Evolutionary conservation across 2,329 filamentous ascomycete genomes (phyloP), one percentile per base, ranked within the genome.

Genomic region (Neonectria ditissima): DNA sequence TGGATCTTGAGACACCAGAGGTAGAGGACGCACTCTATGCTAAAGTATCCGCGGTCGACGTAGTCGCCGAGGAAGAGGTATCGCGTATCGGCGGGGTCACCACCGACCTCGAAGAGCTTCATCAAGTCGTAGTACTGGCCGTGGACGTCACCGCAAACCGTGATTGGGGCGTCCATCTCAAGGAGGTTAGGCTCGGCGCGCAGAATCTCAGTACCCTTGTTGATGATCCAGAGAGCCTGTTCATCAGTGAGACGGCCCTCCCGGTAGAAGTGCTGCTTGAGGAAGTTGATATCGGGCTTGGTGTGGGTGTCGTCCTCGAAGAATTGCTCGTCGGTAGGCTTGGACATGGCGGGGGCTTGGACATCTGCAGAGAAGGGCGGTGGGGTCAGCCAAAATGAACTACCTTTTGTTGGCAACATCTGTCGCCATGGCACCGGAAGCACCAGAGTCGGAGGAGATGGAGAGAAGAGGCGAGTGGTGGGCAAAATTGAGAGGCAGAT

Each of bases 81-180:
- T 76, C 96, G 86, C 30, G 96, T 99, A 82, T 99, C 96, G 57
- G 95, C 89, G 43, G 96, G 96, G 79, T 99, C 96, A 69, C 96
- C 96, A 70, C 96, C 96, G 55, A 99, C 96, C 81, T 99, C 96
- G 76, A 99, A 99, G 34, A 99, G 87, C 85, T 99, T 99, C 96
- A 99, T 99, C 77, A 99, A 82, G 80, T 99, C 96, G 80, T 97
- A 99, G 83, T 98, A 99, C 82, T 99, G 96, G 71, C 96, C 96
- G 80, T 99, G 96, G 58, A 99, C 94, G 76, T 99, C 96, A 77
- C 96, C 96, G 76, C 96, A 99, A 54, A 99, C 96, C 10, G 96
- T 99, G 77, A 99, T 99, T 65, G 96, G 96, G 43, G 96, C 96
- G 80, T 99, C 96, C 96, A 99, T 99, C 85, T 99, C 96, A 71